Percentiles rank a stretch among this genome's conserved stretches.
phyloP scores from a whole-genome alignment of 2,329 filamentous ascomycete species.

The Didymella arachidicola region DNA sequence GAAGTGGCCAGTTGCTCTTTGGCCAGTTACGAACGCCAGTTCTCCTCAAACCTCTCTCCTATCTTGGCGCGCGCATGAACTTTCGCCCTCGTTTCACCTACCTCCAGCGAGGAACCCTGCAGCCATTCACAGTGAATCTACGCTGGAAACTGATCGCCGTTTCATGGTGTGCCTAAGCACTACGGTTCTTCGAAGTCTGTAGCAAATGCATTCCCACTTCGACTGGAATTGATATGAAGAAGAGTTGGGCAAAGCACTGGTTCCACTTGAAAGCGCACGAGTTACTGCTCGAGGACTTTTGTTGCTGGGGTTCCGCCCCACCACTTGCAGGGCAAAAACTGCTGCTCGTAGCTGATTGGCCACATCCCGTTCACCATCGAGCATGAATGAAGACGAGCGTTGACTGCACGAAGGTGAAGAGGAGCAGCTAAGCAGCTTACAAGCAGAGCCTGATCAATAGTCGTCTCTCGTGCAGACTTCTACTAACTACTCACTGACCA shows the following conservation, averaged over 20 bases:
- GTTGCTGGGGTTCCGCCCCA: constrained; percentile 30
- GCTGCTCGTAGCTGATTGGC: constrained; percentile 9
- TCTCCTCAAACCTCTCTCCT: neutral
- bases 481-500: neutral
- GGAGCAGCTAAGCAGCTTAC: neutral
- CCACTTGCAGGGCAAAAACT: neutral
- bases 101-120: constrained; percentile 19
- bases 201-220: neutral
- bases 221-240: neutral
- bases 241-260: neutral
- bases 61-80: constrained; percentile 11
- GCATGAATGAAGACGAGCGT: constrained; percentile 7
- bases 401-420: neutral
- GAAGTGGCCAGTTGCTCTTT: neutral
- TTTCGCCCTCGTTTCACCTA: constrained; percentile 18
- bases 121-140: constrained; percentile 1
- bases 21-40: neutral
- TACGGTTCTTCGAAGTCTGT: neutral
- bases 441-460: neutral
- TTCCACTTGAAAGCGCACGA: neutral
- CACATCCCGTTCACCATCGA: neutral
- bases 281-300: constrained; percentile 7
- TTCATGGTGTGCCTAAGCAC: constrained; percentile 16
- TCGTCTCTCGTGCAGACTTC: neutral
- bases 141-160: constrained; percentile 12